phyloP scores from a whole-genome alignment of 2,329 filamentous ascomycete genomes.

The Nothophaeocryptopus gaeumannii region DNA sequence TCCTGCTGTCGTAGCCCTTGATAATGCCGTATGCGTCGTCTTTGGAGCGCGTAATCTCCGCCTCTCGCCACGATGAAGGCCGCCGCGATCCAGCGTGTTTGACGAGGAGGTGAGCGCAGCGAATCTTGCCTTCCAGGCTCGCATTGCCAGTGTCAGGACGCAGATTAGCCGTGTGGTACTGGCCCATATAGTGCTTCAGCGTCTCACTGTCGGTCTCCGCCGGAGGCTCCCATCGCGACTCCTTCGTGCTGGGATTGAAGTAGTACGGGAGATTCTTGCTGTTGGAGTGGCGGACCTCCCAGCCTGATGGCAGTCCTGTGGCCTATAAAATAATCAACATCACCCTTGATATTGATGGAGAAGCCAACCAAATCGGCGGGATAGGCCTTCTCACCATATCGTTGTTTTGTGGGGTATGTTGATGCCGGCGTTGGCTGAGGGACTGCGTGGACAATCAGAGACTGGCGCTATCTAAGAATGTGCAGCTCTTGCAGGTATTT shows the following conservation, averaged over 20 bases:
- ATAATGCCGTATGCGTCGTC: constrained; percentile 82
- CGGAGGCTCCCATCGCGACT: constrained; percentile 94
- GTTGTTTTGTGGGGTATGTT: constrained; percentile 6
- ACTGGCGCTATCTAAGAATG: no score
- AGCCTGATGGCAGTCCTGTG: constrained; percentile 33
- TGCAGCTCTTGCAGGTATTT: no score
- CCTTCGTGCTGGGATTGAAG: constrained; percentile 83
- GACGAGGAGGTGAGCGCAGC: constrained; percentile 85
- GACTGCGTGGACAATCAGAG: not conserved
- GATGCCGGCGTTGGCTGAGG: constrained; percentile 4
- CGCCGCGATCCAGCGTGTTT: constrained; percentile 88
- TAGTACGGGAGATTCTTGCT: constrained; percentile 99
- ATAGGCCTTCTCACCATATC: constrained; percentile 3
- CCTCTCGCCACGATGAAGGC: constrained; percentile 89
- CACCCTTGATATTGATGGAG: no score
- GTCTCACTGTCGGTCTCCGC: constrained; percentile 83
- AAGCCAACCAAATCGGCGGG: constrained; percentile 1
- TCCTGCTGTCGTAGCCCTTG: constrained; percentile 69
- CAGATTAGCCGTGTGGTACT: constrained; percentile 63
- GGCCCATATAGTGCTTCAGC: constrained; percentile 91
- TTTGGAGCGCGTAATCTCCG: constrained; percentile 81
- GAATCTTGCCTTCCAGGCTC: constrained; percentile 73
- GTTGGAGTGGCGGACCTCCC: constrained; percentile 92
- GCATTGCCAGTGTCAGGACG: constrained; percentile 26
- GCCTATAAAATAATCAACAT: constrained; percentile 19